Base-by-base conservation (phyloP, 2,329 filamentous ascomycete genomes). In the Fusarium concolor region DNA sequence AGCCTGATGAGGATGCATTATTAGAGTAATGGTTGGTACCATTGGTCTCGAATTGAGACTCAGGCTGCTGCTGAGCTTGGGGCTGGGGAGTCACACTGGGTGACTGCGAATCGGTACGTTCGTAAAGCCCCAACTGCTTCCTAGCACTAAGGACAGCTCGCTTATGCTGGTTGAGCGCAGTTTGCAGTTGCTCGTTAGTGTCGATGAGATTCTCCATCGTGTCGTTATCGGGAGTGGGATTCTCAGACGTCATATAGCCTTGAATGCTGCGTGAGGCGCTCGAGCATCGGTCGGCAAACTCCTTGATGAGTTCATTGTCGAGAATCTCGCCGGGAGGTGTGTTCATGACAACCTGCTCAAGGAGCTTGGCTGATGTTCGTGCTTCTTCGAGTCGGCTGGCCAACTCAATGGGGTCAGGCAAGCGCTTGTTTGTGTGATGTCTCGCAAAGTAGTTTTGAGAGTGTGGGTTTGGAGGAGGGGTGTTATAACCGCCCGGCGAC, bases 131-230 rank as follows among this genome's bases (percentile, higher is more conserved):
- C 6, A 86, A 77, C 37, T 84, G 81, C 74, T 89, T 90, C 64
- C 85, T 82, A 4, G 88, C 87, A 60, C 84, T 85, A n/a, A 90
- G 80, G 39, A 96, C 82, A 11, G 93, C 91, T 55, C 94, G 89
- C 78, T 97, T 93, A 78, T 97, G 93, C 76, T 93, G 90, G 67
- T 89, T 96, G 39, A 95, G 84, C 0, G 94, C 90, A 43, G 92
- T 88, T 63, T 93, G 92, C 29, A 99, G 84, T 76, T 95, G 92
- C 79, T 98, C 96, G 76, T 97, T 97, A 15, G 93, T 96, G 78
- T 97, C 94, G 74, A 99, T 97, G 65, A 99, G 83, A 15, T 89
- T 94, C 76, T 96, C 89, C 87, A 98, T 93, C 2, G 95, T 98
- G 71, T 97, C 91, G 74, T 97, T 95, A 78, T 98, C 96, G 0